Evolutionary conservation across 176 grass and related monocot species (phyloP), one percentile per base, ranked within the genome.

Genomic region (Leersia perrieri): DNA sequence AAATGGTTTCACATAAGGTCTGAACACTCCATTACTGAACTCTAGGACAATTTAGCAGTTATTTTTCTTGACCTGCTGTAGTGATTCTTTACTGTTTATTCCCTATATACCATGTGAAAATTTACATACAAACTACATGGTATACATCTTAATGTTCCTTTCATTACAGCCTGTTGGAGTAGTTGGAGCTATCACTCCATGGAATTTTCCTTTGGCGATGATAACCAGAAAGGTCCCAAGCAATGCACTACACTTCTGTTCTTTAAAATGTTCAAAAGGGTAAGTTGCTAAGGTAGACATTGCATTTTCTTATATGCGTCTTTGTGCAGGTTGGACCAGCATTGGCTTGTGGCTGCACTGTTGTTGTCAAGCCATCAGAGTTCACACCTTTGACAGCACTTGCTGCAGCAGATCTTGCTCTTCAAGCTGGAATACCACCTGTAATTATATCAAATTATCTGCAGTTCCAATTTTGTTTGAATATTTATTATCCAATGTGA

Each of bases 181-280:
- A 74, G 88, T 98, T 87, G 96, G 96, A 78, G 96, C 96, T 82
- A 95, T 98, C 78, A 95, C 96, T 32, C 96, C 96, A 40, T 98
- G 96, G 96, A 98, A 98, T 68, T 98, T 98, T 75, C 96, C 96
- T 86, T 86, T 98, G 73, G 96, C 96, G 49, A 98, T 98, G 96
- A 98, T 95, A 88, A 98, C 96, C 65, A 79, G 96, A 70, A 98
- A 98, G 96, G 96, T 98, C 26, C 63, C 32, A 67, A 80, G 18
- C 40, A 65, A 47, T 60, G 70, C 44, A 63, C 25, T 57, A 65
- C 62, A 84, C 42, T 77, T 63, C 8, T 78, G 5, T 45, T 26
- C 30, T n/a, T 16, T 33, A 35, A 41, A 57, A 26, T 78, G 14
- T 89, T 66, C 7, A 11, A 64, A 85, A 44, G 1, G 23, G 53